Percentiles rank a stretch among this genome's conserved stretches.
Evolutionary conservation across 495 filamentous ascomycete genomes (phyloP).

Genomic region (Podospora sp.): DNA sequence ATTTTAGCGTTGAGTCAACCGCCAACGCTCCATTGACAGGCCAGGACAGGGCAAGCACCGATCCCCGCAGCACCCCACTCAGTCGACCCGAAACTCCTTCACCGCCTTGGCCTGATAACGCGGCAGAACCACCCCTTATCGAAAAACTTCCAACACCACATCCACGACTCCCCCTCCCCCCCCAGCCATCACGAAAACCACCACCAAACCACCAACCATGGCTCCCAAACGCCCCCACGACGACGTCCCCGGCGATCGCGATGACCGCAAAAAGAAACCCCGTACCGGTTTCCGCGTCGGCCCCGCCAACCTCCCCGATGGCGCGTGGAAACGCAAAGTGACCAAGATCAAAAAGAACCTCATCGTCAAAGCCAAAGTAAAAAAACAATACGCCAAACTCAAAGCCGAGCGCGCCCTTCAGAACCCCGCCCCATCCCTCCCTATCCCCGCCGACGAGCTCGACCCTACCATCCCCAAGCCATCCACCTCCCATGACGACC

Average conservation of each 20-base stretch:
- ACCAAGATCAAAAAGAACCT: slow-evolving; percentile 90
- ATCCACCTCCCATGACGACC: slow-evolving; percentile 22
- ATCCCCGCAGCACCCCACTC: not conserved
- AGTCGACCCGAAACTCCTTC: slow-evolving; percentile 1
- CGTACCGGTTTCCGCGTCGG: slow-evolving; percentile 69
- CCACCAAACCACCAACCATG: slow-evolving; percentile 50
- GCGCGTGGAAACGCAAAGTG: slow-evolving; percentile 87
- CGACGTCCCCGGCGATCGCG: slow-evolving; percentile 40
- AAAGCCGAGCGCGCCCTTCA: slow-evolving; percentile 54
- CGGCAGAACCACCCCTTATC: slow-evolving; percentile 12
- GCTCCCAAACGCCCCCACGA: slow-evolving; percentile 64
- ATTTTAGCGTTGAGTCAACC: slow-evolving; percentile 1
- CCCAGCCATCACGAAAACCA: not conserved
- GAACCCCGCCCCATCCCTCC: slow-evolving; percentile 19
- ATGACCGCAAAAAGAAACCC: slow-evolving; percentile 49
- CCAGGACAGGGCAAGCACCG: too few relatives aligned
- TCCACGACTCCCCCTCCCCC: not conserved
- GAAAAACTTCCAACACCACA: slow-evolving; percentile 11
- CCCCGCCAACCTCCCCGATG: slow-evolving; percentile 91
- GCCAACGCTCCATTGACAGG: too few relatives aligned
- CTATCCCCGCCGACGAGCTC: slow-evolving; percentile 19
- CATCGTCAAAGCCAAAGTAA: slow-evolving; percentile 92
- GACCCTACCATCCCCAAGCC: slow-evolving; percentile 5
- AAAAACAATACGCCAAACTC: slow-evolving; percentile 89
- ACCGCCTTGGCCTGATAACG: slow-evolving; percentile 14